Conservation (phyloP, 345 rosid genomes). For the Sisymbrium altissimum region DNA sequence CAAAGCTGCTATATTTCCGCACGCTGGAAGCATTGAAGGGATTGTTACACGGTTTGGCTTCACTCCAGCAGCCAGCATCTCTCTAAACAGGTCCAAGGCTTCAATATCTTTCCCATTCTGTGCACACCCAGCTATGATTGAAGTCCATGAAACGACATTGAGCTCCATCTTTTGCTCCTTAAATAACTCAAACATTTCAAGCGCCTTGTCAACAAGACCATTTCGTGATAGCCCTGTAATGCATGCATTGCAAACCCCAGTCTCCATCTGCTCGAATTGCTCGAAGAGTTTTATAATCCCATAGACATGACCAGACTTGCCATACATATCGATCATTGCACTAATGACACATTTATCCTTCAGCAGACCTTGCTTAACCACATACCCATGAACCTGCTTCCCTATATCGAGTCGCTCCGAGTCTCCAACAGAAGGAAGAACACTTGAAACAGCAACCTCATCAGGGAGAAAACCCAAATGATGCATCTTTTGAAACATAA, state of each 20-base stretch:
- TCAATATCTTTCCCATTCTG: conserved; percentile 65
- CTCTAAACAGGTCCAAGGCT: conserved; percentile 55
- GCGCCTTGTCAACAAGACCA: conserved; percentile 50
- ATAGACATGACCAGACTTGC: conserved; percentile 43
- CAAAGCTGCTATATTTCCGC: conserved; percentile 65
- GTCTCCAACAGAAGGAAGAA: conserved; percentile 51
- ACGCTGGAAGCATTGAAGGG: conserved; percentile 65
- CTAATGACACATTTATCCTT: conserved; percentile 42
- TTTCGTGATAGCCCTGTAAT: conserved; percentile 55
- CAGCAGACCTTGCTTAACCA: conserved; percentile 40
- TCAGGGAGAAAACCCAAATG: conserved; percentile 45
- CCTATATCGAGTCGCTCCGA: conserved; percentile 42
- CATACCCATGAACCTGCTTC: conserved; percentile 52
- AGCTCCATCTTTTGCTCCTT: conserved; percentile 39
- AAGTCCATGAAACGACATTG: conserved; percentile 68
- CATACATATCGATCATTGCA: conserved; percentile 57
- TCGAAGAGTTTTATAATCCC: conserved; percentile 43
- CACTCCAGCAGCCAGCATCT: conserved; percentile 58
- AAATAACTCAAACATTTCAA: conserved; percentile 43
- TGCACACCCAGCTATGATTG: conserved; percentile 54
- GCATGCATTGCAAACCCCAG: conserved; percentile 56
- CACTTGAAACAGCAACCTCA: conserved; percentile 44
- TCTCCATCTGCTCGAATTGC: conserved; percentile 38
- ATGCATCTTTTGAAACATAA: conserved; percentile 49
- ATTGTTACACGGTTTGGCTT: conserved; percentile 62